These are phyloP conservation scores for Mycena vitilis DNA, from an alignment of 768 basidiomycete species.

Conservation along the genomic window DNA sequence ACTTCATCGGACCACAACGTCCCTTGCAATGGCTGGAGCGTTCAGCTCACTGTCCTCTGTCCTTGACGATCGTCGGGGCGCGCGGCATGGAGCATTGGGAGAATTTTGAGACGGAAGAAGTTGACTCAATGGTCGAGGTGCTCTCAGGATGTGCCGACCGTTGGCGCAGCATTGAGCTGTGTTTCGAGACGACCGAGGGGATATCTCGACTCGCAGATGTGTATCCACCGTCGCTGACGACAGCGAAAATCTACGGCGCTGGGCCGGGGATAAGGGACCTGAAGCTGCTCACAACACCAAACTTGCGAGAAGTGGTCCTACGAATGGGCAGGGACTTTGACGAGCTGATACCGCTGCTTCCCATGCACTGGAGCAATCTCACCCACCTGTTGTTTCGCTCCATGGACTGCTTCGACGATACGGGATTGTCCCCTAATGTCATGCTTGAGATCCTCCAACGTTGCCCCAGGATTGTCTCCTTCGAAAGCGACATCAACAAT, in stretches of 20 bases:
- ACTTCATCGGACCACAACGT: not conserved
- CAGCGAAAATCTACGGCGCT: not conserved
- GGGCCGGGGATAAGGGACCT: not conserved
- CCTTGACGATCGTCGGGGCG: not conserved
- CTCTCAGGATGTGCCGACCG: not conserved
- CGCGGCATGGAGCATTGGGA: not conserved
- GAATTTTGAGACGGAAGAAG: not conserved
- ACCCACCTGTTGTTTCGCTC: not conserved
- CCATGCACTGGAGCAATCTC: conserved; percentile 5
- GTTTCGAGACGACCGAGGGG: not conserved
- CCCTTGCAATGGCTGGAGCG: conserved; percentile 1
- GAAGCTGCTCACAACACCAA: conserved; percentile 13
- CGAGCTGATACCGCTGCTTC: not conserved
- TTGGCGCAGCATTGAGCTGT: not conserved
- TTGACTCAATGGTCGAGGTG: not conserved
- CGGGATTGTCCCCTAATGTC: not conserved
- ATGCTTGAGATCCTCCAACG: not conserved
- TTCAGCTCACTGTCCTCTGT: not conserved
- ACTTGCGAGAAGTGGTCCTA: not conserved
- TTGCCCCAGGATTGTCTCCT: not conserved
- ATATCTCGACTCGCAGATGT: not conserved
- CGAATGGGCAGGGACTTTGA: not conserved
- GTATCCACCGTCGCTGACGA: not conserved
- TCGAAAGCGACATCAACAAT: not conserved
- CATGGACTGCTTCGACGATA: not conserved